Base-by-base conservation (phyloP, 2,329 filamentous ascomycete species). In the Macrophomina phaseolina region DNA sequence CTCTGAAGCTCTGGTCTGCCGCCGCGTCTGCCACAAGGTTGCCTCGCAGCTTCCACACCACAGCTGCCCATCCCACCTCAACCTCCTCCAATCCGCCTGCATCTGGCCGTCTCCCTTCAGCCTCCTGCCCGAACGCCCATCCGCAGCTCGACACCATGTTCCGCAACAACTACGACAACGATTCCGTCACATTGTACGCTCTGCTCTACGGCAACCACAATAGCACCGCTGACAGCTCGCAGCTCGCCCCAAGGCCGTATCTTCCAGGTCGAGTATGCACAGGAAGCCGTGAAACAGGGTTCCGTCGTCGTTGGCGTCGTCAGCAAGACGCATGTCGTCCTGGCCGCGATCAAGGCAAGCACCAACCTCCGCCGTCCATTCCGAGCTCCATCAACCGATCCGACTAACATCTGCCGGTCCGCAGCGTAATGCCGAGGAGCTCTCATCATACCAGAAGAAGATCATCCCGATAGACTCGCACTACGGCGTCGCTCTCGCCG, bases 111-210 rank as follows among this genome's bases (percentile, higher is more conserved):
- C 32, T 34, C 16, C 30, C 36, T 11, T 16, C 55, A 14, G 23
- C 23, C 40, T 56, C 45, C 36, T 9, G 38, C 61, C 66, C 60
- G 65, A 45, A 46, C 64, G 45, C 58, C 67, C 23, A 28, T 32
- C 38, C 30, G 51, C 69, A 61, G 65, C 49, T 69, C 68, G 70
- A 71, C 86, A 89, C 77, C 77, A 98, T 99, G 95, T 99, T 99
- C 85, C 89, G 95, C 83, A 99, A 99, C 87, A 98, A 98, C 84
- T 99, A 99, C 87, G 95, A 99, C 85, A 99, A 99, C 89, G 95
- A 99, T 83, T 97, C 94, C 70, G 94, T 98, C 83, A 99, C 95
- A 83, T 99, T 98, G 93, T 97, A 87, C 83, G 90, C 64, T 64
- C 52, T 63, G 48, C 36, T 11, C 64, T 3, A 36, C 55, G 55